Evolutionary conservation across 1,284 basidiomycete genomes (phyloP).

Genomic region (Xanthoconium separans): DNA sequence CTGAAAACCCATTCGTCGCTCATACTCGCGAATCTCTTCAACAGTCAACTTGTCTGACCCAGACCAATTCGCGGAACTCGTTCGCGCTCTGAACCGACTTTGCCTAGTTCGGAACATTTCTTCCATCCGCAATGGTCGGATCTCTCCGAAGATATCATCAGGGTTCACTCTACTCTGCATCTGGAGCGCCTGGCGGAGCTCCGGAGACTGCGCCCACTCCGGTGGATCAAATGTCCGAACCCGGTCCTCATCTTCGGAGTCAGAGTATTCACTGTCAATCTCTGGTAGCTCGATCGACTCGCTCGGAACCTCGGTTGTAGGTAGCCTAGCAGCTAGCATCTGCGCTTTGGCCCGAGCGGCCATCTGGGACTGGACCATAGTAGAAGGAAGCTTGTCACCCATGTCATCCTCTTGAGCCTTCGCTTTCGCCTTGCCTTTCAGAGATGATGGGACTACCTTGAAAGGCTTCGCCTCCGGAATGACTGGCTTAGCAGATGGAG

Average conservation of each 20-base stretch:
- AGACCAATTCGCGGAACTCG: conserved; percentile 93
- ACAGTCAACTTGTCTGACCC: conserved; percentile 80
- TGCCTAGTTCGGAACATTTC: conserved; percentile 75
- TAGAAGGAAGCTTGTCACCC: conserved; percentile 51
- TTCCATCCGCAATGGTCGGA: conserved; percentile 84
- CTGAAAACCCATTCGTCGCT: conserved; percentile 84
- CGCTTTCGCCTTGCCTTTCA: conserved; percentile 52
- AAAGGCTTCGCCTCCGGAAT: conserved; percentile 35
- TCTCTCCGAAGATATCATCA: conserved; percentile 87
- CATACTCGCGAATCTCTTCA: conserved; percentile 85
- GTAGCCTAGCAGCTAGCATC: conserved; percentile 57
- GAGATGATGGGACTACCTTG: conserved; percentile 31
- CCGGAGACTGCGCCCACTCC: conserved; percentile 89
- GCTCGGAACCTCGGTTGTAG: conserved; percentile 51
- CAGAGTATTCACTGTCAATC: conserved; percentile 93
- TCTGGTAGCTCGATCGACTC: conserved; percentile 91
- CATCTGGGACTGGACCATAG: conserved; percentile 65
- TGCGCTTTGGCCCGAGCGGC: conserved; percentile 66
- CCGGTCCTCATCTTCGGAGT: conserved; percentile 87
- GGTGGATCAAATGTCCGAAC: conserved; percentile 71
- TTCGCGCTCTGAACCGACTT: conserved; percentile 81
- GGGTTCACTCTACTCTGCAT: conserved; percentile 85
- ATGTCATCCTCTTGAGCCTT: conserved; percentile 46
- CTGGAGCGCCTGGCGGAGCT: conserved; percentile 73
- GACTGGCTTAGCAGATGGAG: conserved; percentile 25